Conservation (phyloP, 1,139 yeast species). For the Suhomyces bribrorum region DNA sequence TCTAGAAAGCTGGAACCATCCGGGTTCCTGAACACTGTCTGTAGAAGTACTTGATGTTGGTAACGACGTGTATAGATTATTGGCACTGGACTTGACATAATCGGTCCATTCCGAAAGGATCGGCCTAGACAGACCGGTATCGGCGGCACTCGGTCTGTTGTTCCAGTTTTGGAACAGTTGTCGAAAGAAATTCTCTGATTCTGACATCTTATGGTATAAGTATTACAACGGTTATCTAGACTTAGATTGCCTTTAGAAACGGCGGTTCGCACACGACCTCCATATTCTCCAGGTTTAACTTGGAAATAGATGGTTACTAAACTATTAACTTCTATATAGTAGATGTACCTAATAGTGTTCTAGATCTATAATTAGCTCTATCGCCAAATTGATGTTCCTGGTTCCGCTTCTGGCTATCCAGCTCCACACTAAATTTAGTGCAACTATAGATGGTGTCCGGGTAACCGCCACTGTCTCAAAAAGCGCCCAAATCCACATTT, state of each 20-base stretch:
- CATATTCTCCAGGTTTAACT: too few species aligned
- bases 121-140: slow-evolving; percentile 21
- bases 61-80: slow-evolving; percentile 41
- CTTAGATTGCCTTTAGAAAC: too few species aligned
- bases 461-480: slow-evolving; percentile 9
- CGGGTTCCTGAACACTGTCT: slow-evolving; percentile 40
- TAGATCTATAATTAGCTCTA: too few species aligned
- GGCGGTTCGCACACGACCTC: too few species aligned
- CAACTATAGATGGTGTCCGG: too few species aligned
- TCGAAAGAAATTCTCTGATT: slow-evolving; percentile 44
- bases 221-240: too few species aligned
- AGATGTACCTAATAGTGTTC: too few species aligned
- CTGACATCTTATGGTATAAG: slow-evolving; percentile 29
- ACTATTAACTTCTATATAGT: too few species aligned
- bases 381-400: too few species aligned
- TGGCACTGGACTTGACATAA: slow-evolving; percentile 45
- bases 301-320: too few species aligned
- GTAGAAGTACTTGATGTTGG: slow-evolving; percentile 32
- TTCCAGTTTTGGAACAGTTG: slow-evolving; percentile 48
- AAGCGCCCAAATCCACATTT: slow-evolving; percentile 2
- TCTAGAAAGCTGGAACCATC: slow-evolving; percentile 64
- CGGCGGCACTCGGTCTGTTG: slow-evolving; percentile 18
- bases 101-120: slow-evolving; percentile 48
- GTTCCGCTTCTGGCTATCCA: not conserved
- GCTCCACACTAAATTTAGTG: not conserved